phyloP scores from a whole-genome alignment of 805 yeast species.

The Wickerhamiella occidentalis region DNA sequence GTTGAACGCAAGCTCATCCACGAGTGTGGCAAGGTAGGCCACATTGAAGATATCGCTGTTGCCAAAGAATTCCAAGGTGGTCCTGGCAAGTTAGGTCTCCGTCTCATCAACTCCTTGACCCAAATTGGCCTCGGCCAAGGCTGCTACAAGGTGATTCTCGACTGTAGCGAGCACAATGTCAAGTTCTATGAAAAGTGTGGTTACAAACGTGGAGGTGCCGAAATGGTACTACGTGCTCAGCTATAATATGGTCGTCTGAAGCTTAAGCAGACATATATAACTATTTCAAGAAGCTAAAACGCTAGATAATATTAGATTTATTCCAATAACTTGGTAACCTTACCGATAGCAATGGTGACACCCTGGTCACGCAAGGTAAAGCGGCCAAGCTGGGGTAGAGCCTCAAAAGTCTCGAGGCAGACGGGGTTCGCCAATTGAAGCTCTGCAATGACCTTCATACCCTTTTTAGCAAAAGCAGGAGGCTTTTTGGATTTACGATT shows the following conservation, averaged over 20 bases:
- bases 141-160: constrained; percentile 81
- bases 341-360: constrained; percentile 95
- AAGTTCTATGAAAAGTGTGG: constrained; percentile 87
- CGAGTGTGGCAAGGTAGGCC: constrained; percentile 75
- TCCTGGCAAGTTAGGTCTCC: constrained; percentile 52
- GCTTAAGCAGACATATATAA: neutral
- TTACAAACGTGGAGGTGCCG: constrained; percentile 36
- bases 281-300: neutral
- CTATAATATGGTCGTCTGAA: no score
- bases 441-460: constrained; percentile 93
- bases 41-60: constrained; percentile 90
- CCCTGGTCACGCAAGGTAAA: constrained; percentile 98
- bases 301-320: constrained; percentile 12
- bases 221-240: constrained; percentile 24
- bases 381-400: constrained; percentile 93
- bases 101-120: constrained; percentile 50
- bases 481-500: constrained; percentile 93
- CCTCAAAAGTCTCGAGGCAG: constrained; percentile 85
- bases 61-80: constrained; percentile 59
- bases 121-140: constrained; percentile 47
- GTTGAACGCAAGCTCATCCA: constrained; percentile 76
- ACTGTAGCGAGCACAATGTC: constrained; percentile 73
- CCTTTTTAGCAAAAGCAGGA: constrained; percentile 97
- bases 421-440: constrained; percentile 78
- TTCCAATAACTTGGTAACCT: constrained; percentile 70